These are phyloP conservation scores for Venturiaceae sp. DNA, from an alignment of 2,329 filamentous ascomycete species.

Conservation along the genomic window DNA sequence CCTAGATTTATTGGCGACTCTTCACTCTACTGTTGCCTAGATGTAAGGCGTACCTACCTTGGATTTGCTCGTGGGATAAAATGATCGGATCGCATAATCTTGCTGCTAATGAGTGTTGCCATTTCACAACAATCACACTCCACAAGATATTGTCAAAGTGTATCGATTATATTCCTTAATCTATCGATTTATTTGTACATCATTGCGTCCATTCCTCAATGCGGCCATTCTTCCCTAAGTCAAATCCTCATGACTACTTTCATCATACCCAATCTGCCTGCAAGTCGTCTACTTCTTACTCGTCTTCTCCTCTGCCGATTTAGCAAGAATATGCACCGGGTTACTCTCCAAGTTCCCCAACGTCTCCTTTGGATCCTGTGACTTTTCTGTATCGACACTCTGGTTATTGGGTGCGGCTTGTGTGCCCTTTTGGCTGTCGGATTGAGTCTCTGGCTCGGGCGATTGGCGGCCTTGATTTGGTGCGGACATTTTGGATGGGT, in stretches of 20 bases:
- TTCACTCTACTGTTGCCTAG: no score
- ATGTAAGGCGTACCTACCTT: no score
- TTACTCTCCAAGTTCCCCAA: constrained; percentile 50
- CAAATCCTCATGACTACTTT: neutral
- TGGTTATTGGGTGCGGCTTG: constrained; percentile 45
- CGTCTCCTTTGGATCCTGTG: constrained; percentile 36
- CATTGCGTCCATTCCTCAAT: no score
- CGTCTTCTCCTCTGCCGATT: constrained; percentile 51
- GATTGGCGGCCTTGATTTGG: constrained; percentile 63
- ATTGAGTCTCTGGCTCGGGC: constrained; percentile 60
- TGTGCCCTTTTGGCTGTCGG: constrained; percentile 49
- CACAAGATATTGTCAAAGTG: no score
- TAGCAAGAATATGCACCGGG: constrained; percentile 54
- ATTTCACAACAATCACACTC: no score
- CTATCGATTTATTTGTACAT: no score
- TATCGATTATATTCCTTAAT: no score
- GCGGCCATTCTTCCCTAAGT: no score
- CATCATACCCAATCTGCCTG: neutral
- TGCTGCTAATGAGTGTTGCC: no score
- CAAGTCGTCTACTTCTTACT: constrained; percentile 35
- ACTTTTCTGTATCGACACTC: constrained; percentile 40
- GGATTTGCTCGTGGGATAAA: no score
- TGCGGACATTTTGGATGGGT: constrained; percentile 50
- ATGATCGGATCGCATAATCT: no score
- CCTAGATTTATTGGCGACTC: no score